Evolutionary conservation across 495 filamentous ascomycete species (phyloP).

Genomic region (Penicillium alfredii): DNA sequence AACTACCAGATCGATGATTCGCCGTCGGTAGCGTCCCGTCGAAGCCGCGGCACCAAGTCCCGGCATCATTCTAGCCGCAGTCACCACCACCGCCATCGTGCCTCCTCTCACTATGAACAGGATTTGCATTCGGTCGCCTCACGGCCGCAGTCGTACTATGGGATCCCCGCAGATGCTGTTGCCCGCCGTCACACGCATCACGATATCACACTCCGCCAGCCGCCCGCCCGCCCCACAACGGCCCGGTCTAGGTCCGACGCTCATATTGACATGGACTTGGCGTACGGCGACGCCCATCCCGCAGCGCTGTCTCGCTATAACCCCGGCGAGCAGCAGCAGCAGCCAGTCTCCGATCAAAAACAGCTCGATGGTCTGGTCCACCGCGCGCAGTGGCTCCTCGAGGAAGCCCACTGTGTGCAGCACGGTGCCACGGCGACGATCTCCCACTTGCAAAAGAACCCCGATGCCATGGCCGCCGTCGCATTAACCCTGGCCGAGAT

Average conservation of each 20-base stretch:
- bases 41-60: constrained; percentile 26
- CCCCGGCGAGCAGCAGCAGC: constrained; percentile 21
- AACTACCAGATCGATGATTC: constrained; percentile 48
- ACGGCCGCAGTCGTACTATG: constrained; percentile 16
- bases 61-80: constrained; percentile 30
- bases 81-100: constrained; percentile 15
- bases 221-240: constrained; percentile 18
- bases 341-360: constrained; percentile 46
- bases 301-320: constrained; percentile 34
- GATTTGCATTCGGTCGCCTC: constrained; percentile 24
- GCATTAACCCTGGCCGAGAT: constrained; percentile 91
- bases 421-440: constrained; percentile 80
- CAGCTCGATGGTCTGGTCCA: constrained; percentile 56
- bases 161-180: constrained; percentile 25
- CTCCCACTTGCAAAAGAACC: constrained; percentile 78
- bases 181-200: constrained; percentile 44
- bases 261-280: constrained; percentile 79
- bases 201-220: constrained; percentile 28
- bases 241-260: constrained; percentile 45
- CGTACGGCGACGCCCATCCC: constrained; percentile 61
- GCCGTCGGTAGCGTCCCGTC: constrained; percentile 39
- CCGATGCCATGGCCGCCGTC: constrained; percentile 90
- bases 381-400: constrained; percentile 64
- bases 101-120: constrained; percentile 30
- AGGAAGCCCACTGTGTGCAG: constrained; percentile 83